Evolutionary conservation across 2,329 filamentous ascomycete genomes (phyloP).

Genomic region (Colletotrichum sidae): DNA sequence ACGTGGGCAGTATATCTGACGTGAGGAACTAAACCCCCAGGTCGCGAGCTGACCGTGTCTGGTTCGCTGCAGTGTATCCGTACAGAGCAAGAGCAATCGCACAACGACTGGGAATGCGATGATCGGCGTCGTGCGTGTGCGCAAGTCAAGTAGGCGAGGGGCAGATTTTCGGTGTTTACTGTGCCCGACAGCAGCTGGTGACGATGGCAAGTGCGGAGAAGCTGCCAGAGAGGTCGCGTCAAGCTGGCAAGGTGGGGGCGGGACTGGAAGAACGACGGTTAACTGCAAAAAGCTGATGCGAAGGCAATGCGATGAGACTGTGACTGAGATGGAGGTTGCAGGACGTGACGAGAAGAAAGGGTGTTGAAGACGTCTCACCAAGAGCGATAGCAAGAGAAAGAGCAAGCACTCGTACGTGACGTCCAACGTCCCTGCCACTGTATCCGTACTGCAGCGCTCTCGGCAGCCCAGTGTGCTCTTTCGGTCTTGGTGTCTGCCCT

Average conservation of each 20-base stretch:
- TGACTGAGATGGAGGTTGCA: too few species aligned
- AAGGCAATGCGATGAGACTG: too few species aligned
- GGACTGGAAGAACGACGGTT: neutral
- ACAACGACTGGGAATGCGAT: neutral
- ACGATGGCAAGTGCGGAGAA: slow-evolving; percentile 28
- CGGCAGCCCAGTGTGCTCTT: neutral
- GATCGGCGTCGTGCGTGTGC: slow-evolving; percentile 27
- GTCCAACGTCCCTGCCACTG: too few species aligned
- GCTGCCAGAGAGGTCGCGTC: slow-evolving; percentile 12
- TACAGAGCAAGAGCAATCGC: too few species aligned
- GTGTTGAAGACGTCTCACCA: too few species aligned
- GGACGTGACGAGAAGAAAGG: too few species aligned
- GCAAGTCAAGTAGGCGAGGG: too few species aligned
- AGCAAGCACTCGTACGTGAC: too few species aligned
- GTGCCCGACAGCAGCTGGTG: slow-evolving; percentile 18
- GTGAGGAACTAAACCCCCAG: neutral
- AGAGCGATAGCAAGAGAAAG: too few species aligned
- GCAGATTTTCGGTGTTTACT: slow-evolving; percentile 23
- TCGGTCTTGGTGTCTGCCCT: too few species aligned
- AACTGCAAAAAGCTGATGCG: too few species aligned
- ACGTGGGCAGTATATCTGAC: slow-evolving; percentile 8
- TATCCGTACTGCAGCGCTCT: too few species aligned
- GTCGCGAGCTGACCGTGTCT: neutral
- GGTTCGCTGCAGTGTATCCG: neutral
- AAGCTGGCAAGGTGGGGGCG: neutral